phyloP scores from a whole-genome alignment of 495 filamentous ascomycete genomes.

The Penicillium paxilli region DNA sequence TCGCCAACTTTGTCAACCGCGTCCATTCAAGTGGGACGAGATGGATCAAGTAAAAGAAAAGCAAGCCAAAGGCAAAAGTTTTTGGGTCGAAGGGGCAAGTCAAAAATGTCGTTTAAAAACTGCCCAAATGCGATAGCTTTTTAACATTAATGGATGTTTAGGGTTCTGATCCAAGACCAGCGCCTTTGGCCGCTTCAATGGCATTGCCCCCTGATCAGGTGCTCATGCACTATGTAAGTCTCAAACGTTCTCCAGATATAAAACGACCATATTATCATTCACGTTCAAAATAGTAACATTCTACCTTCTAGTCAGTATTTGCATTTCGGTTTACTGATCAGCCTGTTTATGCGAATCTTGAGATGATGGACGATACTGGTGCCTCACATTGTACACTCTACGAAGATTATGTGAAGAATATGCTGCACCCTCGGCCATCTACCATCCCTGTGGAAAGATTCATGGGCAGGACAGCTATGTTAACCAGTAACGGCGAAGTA shows the following conservation, averaged over 20 bases:
- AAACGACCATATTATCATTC: not conserved
- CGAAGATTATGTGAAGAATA: not conserved
- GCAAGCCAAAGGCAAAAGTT: not conserved
- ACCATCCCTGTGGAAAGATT: not conserved
- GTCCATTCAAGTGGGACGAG: slow-evolving; percentile 1
- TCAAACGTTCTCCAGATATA: not conserved
- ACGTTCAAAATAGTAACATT: too few species aligned
- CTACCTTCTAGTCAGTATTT: not conserved
- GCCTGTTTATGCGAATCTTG: not conserved
- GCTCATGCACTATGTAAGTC: not conserved
- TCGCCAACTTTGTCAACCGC: slow-evolving; percentile 7
- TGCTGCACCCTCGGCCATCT: not conserved
- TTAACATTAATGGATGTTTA: not conserved
- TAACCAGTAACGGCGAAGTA: not conserved
- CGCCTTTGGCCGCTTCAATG: not conserved
- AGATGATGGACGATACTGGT: not conserved
- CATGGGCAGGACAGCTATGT: not conserved
- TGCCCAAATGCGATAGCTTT: too few species aligned
- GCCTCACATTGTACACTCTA: not conserved
- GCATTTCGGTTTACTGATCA: not conserved
- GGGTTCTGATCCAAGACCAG: not conserved
- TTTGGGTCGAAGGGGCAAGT: slow-evolving; percentile 7
- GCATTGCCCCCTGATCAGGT: not conserved
- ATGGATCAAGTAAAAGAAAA: not conserved
- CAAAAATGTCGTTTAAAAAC: too few species aligned